These are phyloP conservation scores for Pythium sukuiense DNA, from an alignment of 352 stramenopile genomes.

Conservation along the genomic window DNA sequence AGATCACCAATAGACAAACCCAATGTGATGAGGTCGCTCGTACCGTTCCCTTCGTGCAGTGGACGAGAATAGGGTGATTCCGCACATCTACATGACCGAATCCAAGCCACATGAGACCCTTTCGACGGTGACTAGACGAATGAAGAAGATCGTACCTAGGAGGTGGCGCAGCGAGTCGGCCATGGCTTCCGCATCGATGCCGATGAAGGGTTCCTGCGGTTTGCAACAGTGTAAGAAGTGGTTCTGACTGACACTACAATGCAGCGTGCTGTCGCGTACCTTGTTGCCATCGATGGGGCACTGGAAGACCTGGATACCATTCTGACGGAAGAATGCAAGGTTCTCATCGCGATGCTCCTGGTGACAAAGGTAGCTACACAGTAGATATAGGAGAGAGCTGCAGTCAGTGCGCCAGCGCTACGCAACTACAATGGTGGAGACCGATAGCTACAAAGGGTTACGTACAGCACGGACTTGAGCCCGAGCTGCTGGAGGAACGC, in stretches of 20 bases:
- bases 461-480: slow-evolving; percentile 84
- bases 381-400: background rate
- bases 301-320: slow-evolving; percentile 81
- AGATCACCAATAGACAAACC: background rate
- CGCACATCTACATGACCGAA: slow-evolving; percentile 50
- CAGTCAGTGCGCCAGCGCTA: background rate
- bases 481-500: slow-evolving; percentile 84
- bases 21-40: background rate
- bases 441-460: slow-evolving; percentile 13
- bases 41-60: slow-evolving; percentile 89
- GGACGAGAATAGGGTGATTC: slow-evolving; percentile 87
- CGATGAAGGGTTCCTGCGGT: slow-evolving; percentile 83
- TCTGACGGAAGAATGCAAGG: slow-evolving; percentile 77
- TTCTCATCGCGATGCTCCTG: slow-evolving; percentile 85
- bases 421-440: too few species aligned
- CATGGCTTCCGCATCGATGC: slow-evolving; percentile 84
- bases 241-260: background rate
- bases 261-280: slow-evolving; percentile 22
- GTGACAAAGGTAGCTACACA: slow-evolving; percentile 71
- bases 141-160: slow-evolving; percentile 39
- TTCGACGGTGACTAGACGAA: too few species aligned
- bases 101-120: background rate
- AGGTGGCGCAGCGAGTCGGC: slow-evolving; percentile 73
- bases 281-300: slow-evolving; percentile 90
- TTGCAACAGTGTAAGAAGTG: background rate